Conservation (phyloP, 139 green algal species). For the Choricystis sp. region DNA sequence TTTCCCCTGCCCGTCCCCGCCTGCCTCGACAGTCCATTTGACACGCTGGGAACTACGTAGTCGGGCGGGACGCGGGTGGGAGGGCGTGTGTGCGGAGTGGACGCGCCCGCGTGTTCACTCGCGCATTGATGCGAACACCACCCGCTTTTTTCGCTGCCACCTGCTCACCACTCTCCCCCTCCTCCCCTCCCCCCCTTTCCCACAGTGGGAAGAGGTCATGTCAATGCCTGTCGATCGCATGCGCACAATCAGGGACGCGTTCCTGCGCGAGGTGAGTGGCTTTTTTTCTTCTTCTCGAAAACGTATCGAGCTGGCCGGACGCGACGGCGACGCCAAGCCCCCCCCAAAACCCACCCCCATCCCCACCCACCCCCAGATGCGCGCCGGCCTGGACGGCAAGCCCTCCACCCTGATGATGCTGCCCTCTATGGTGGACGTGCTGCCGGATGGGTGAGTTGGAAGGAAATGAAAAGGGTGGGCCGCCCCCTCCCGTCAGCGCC, state of each 20-base stretch:
- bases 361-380: too few relatives aligned
- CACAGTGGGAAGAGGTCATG: background rate
- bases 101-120: too few relatives aligned
- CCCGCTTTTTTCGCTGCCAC: too few relatives aligned
- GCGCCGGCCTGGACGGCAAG: background rate
- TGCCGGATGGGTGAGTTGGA: slow-evolving; percentile 12
- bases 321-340: too few relatives aligned
- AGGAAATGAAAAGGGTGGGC: background rate
- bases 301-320: too few relatives aligned
- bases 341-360: too few relatives aligned
- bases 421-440: slow-evolving; percentile 31
- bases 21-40: too few relatives aligned
- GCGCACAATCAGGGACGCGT: background rate
- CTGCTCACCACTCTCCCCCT: background rate
- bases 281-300: background rate
- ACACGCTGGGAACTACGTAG: too few relatives aligned
- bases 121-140: too few relatives aligned
- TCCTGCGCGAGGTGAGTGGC: background rate
- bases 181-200: background rate
- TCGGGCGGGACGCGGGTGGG: too few relatives aligned
- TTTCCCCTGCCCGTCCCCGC: too few relatives aligned
- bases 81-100: too few relatives aligned
- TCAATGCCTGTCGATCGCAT: background rate
- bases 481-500: background rate
- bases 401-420: slow-evolving; percentile 24